Conservation (phyloP, 257 asterid genomes). For the Orobanche coerulescens region DNA sequence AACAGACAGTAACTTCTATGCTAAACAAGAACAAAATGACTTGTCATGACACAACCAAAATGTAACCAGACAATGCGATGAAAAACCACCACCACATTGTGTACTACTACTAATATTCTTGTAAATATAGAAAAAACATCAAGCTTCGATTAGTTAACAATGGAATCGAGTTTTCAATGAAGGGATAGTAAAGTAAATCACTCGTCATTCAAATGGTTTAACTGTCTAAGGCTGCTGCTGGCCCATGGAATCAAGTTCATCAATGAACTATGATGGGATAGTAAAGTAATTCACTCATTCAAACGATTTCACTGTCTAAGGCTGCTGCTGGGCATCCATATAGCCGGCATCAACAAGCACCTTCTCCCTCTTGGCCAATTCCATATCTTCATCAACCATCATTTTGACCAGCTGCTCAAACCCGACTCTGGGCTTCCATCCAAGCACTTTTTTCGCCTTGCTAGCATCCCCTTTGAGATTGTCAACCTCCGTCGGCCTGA, state of each 20-base stretch:
- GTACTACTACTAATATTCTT: slow-evolving; percentile 9
- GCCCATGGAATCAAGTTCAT: not conserved
- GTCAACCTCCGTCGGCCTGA: slow-evolving; percentile 90
- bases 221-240: too few relatives aligned
- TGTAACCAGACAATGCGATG: not conserved
- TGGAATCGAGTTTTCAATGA: too few relatives aligned
- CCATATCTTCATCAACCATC: slow-evolving; percentile 98
- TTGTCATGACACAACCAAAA: not conserved
- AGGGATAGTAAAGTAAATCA: too few relatives aligned
- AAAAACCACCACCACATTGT: slow-evolving; percentile 8
- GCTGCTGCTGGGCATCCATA: slow-evolving; percentile 98
- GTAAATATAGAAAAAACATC: not conserved
- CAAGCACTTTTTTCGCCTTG: slow-evolving; percentile 68
- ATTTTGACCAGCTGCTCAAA: slow-evolving; percentile 87
- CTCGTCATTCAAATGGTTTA: too few relatives aligned
- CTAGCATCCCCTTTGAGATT: slow-evolving; percentile 80
- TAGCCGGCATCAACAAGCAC: slow-evolving; percentile 95
- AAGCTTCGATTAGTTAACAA: slow-evolving; percentile 3
- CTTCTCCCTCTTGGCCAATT: slow-evolving; percentile 89
- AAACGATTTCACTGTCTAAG: slow-evolving; percentile 28
- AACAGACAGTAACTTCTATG: not conserved
- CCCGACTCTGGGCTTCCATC: slow-evolving; percentile 89
- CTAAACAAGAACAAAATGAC: slow-evolving; percentile 10
- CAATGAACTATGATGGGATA: too few relatives aligned
- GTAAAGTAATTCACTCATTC: not conserved